Percentiles rank a stretch among this genome's conserved stretches.
These are phyloP conservation scores for Talaromyces thailandensis DNA, from an alignment of 495 filamentous ascomycete species.

Conservation along the genomic window DNA sequence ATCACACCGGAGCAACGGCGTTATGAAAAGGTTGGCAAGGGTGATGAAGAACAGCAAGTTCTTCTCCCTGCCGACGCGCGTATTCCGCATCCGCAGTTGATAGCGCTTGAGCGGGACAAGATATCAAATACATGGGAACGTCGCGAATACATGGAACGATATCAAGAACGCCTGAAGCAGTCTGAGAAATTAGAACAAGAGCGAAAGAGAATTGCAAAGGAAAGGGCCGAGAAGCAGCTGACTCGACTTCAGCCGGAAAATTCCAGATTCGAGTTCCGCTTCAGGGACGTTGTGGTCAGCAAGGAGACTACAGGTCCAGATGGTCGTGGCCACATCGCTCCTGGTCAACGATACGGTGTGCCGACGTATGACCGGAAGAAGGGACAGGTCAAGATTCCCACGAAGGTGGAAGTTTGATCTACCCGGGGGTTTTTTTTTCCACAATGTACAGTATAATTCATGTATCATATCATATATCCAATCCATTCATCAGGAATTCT, in stretches of 20 bases:
- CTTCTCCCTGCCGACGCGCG: slow-evolving; percentile 78
- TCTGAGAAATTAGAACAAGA: slow-evolving; percentile 29
- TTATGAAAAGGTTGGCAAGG: slow-evolving; percentile 38
- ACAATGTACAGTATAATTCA: slow-evolving; percentile 2
- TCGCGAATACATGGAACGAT: slow-evolving; percentile 26
- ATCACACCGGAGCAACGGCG: slow-evolving; percentile 17
- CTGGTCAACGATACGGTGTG: slow-evolving; percentile 61
- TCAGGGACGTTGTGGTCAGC: slow-evolving; percentile 52
- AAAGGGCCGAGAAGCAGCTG: slow-evolving; percentile 27
- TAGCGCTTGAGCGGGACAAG: slow-evolving; percentile 46
- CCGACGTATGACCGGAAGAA: slow-evolving; percentile 63
- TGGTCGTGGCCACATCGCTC: slow-evolving; percentile 45
- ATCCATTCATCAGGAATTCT: background rate
- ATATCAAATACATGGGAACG: slow-evolving; percentile 17
- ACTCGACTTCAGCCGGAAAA: slow-evolving; percentile 37
- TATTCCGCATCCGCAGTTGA: slow-evolving; percentile 81
- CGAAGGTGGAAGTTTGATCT: slow-evolving; percentile 42
- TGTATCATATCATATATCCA: slow-evolving; percentile 4
- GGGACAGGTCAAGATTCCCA: slow-evolving; percentile 66
- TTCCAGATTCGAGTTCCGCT: slow-evolving; percentile 72
- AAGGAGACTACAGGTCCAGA: slow-evolving; percentile 50
- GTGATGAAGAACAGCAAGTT: slow-evolving; percentile 29
- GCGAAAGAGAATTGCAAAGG: slow-evolving; percentile 26
- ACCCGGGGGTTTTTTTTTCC: background rate
- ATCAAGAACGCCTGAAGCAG: slow-evolving; percentile 33